These are phyloP conservation scores for Debaryomycetaceae sp. DNA, from an alignment of 1,139 yeast species.

Conservation along the genomic window DNA sequence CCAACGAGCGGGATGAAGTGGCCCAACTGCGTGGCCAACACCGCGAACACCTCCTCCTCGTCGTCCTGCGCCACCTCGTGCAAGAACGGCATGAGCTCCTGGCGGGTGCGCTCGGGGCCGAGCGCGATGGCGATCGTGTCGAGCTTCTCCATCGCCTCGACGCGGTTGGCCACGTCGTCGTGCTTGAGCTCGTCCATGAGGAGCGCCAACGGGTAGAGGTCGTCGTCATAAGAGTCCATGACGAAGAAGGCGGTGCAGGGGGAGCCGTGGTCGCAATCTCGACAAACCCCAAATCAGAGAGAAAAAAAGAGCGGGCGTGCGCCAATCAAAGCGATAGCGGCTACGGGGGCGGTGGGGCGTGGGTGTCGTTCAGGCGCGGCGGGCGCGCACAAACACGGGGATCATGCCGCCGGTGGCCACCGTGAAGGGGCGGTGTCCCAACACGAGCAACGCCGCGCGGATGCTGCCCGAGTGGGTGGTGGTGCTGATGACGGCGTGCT, in stretches of 20 bases:
- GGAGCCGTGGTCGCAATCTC: neutral
- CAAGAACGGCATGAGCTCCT: slow-evolving; percentile 85
- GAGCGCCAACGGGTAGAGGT: slow-evolving; percentile 89
- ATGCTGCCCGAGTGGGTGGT: slow-evolving; percentile 41
- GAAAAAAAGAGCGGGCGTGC: neutral
- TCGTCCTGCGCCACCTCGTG: slow-evolving; percentile 92
- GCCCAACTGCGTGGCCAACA: slow-evolving; percentile 86
- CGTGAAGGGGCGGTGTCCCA: slow-evolving; percentile 38
- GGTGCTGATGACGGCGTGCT: slow-evolving; percentile 23
- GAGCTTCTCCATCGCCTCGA: slow-evolving; percentile 90
- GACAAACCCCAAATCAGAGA: neutral
- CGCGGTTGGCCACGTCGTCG: slow-evolving; percentile 90
- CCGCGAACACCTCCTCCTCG: slow-evolving; percentile 96
- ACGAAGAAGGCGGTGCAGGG: neutral
- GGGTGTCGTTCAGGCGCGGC: neutral
- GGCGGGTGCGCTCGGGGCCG: slow-evolving; percentile 89
- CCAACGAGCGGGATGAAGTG: slow-evolving; percentile 83
- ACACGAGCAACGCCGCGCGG: slow-evolving; percentile 35
- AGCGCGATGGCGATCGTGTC: slow-evolving; percentile 94
- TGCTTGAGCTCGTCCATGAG: slow-evolving; percentile 93
- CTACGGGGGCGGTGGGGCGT: neutral
- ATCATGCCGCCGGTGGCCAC: slow-evolving; percentile 45
- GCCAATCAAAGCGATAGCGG: neutral
- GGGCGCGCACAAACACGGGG: slow-evolving; percentile 38
- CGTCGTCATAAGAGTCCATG: slow-evolving; percentile 49